Base-by-base conservation (phyloP, 176 grass and related monocot genomes). In the Bolboschoenus planiculmis region DNA sequence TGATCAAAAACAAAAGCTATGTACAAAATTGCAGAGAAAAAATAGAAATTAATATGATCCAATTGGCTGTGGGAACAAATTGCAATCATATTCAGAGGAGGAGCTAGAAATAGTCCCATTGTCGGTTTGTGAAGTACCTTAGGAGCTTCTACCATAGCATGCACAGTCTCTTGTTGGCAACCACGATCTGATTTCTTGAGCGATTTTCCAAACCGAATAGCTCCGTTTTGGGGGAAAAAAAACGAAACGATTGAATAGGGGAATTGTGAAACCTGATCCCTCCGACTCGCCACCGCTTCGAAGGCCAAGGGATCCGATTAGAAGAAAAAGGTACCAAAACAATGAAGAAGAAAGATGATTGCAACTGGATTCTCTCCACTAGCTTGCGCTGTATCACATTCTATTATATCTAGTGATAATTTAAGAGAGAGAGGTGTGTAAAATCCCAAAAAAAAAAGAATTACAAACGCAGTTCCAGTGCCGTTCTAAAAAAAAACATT, bases 331-430 rank as follows among this genome's bases (percentile, higher is more conserved):
- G 18, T 68, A 37, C 34, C 35, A 40, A 18, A 70, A 43, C n/a
- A n/a, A n/a, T n/a, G 23, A 70, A 40, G 36, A 70, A 70, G 34
- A 42, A 70, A 70, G 36, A 37, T 53, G 72, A 77, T 31, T 9
- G 72, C 46, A 50, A 33, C 72, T 31, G 46, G 72, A 77, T 51
- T 62, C 26, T 77, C 44, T 53, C 46, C 72, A 77, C 72, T 77
- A 31, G 47, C 46, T 77, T 30, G 47, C 46, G 26, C 27, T n/a
- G 44, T 31, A 4, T 53, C 72, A 76, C 72, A 30, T 40, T 71
- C 16, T 14, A 15, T 64, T 71, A 44, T 40, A 3, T 70, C 30
- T 37, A 67, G 33, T 37, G 66, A 71, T 39, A n/a, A n/a, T n/a
- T n/a, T 33, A 11, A 10, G 65, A 70, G 36, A 71, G 8, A 71